These are phyloP conservation scores for Tilletia walkeri DNA, from an alignment of 1,284 basidiomycete genomes.

Conservation along the genomic window DNA sequence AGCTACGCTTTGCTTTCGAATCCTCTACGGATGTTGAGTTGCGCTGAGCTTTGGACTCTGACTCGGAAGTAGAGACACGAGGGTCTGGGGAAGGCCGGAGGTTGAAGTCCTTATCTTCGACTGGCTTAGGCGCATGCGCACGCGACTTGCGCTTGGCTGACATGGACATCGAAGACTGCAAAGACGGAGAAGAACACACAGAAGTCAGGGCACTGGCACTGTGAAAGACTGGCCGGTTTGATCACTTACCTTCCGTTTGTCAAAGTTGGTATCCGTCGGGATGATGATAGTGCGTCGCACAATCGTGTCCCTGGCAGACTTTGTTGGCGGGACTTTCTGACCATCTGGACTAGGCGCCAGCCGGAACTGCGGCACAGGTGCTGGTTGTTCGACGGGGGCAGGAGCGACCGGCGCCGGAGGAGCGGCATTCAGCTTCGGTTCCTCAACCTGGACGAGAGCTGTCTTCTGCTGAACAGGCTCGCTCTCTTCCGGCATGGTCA, in stretches of 20 bases:
- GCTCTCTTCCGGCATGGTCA: not conserved
- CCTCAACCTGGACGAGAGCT: not conserved
- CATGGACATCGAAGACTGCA: constrained; percentile 23
- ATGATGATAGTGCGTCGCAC: constrained; percentile 48
- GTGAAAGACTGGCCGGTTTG: not conserved
- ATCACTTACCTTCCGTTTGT: constrained; percentile 26
- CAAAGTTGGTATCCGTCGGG: constrained; percentile 29
- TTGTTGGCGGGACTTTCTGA: constrained; percentile 16
- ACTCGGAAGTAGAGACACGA: not conserved
- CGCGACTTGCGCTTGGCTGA: constrained; percentile 34
- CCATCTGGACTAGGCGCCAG: not conserved
- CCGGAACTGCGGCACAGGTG: not conserved
- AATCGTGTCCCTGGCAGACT: constrained; percentile 42
- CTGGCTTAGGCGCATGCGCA: not conserved
- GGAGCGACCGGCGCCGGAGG: not conserved
- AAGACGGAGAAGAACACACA: no score
- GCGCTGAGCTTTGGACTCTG: no score
- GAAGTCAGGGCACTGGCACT: not conserved
- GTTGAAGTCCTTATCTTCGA: not conserved
- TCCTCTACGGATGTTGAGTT: not conserved
- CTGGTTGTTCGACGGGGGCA: not conserved
- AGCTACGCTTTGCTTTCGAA: not conserved
- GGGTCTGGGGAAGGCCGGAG: not conserved
- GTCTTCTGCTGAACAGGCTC: no score
- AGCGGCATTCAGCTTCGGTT: not conserved